Conservation (phyloP, 805 yeast genomes). For the Saccharomyces paradoxus region DNA sequence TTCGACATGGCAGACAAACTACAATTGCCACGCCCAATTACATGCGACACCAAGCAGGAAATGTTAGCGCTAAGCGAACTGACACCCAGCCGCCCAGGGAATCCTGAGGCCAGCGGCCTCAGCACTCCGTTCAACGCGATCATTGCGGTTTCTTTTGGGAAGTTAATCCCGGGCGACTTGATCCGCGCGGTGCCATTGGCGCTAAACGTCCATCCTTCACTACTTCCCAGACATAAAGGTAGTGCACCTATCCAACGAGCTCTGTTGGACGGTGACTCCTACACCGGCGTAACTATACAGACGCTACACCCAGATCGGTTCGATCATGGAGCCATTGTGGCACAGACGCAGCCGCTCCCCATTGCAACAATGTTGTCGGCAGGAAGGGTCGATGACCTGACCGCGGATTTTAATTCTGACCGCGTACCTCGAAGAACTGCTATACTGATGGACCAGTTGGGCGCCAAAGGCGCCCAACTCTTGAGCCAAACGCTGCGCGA, state of each 20-base stretch:
- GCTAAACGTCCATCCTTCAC: constrained; percentile 85
- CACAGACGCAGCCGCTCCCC: constrained; percentile 39
- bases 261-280: constrained; percentile 48
- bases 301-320: constrained; percentile 82
- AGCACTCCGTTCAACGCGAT: constrained; percentile 39
- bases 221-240: constrained; percentile 76
- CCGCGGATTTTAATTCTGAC: constrained; percentile 4
- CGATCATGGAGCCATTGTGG: constrained; percentile 66
- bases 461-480: constrained; percentile 52
- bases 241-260: constrained; percentile 86
- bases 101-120: constrained; percentile 10
- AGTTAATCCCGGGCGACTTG: constrained; percentile 60
- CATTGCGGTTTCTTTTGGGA: constrained; percentile 89
- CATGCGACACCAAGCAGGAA: constrained; percentile 19
- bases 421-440: constrained; percentile 29
- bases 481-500: constrained; percentile 39
- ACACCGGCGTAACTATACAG: constrained; percentile 83
- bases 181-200: constrained; percentile 47
- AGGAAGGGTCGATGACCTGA: constrained; percentile 10
- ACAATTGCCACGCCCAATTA: constrained; percentile 23
- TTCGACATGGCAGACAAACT: constrained; percentile 33
- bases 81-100: constrained; percentile 22
- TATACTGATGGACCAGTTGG: constrained; percentile 42
- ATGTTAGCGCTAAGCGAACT: constrained; percentile 8
- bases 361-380: constrained; percentile 8